These are phyloP conservation scores for Linnemannia schmuckeri DNA, from an alignment of 192 early-diverging fungal species.

Conservation along the genomic window DNA sequence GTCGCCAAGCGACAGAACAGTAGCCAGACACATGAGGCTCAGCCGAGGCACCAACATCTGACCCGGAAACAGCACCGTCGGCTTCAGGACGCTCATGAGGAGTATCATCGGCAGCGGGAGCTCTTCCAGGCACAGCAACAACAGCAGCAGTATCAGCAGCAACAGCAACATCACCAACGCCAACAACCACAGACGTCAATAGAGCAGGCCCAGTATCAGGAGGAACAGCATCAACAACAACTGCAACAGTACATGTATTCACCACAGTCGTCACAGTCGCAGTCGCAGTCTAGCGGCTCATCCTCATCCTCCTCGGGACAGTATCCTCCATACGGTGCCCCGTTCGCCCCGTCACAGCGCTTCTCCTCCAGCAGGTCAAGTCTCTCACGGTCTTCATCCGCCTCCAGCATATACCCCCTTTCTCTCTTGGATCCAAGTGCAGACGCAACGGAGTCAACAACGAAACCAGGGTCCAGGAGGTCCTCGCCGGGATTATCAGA, in stretches of 20 bases:
- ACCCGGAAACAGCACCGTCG: slow-evolving; percentile 8
- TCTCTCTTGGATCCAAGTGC: background rate
- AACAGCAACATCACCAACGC: background rate
- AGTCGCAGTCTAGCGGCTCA: background rate
- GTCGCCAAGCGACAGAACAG: slow-evolving; percentile 12
- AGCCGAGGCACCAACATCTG: slow-evolving; percentile 1
- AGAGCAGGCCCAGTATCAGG: background rate
- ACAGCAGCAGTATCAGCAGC: background rate
- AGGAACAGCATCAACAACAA: background rate
- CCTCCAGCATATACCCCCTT: slow-evolving; percentile 5
- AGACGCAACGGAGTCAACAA: background rate
- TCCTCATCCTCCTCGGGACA: background rate
- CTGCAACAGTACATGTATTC: background rate
- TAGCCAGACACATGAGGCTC: slow-evolving; percentile 10
- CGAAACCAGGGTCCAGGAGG: background rate
- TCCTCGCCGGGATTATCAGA: slow-evolving; percentile 3
- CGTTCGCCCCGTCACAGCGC: background rate
- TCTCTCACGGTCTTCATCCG: background rate
- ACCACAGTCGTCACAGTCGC: background rate
- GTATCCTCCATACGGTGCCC: background rate
- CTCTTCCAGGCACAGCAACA: slow-evolving; percentile 19
- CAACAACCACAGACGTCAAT: background rate
- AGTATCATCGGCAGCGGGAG: slow-evolving; percentile 33
- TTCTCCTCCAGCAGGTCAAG: background rate
- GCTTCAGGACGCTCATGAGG: slow-evolving; percentile 16